Conservation (phyloP, 345 rosid species). For the Citrus trifoliata region DNA sequence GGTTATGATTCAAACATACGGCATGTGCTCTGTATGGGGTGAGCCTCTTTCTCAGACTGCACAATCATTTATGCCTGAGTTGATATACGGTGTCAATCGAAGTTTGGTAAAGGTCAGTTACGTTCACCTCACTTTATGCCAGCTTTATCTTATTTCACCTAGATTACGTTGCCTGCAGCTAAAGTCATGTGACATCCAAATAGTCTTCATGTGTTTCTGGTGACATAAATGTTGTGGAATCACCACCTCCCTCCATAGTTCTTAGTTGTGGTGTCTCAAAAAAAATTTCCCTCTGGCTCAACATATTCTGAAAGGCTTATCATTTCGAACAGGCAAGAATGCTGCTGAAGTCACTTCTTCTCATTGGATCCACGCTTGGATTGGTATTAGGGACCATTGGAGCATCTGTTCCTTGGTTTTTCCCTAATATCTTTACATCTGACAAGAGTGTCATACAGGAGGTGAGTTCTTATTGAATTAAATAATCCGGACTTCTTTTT, state of each 20-base stretch:
- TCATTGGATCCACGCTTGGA: slow-evolving; percentile 65
- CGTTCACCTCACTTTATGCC: neutral
- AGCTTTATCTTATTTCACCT: neutral
- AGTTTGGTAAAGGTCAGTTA: slow-evolving; percentile 57
- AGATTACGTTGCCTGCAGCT: neutral
- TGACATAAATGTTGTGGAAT: neutral
- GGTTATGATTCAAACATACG: slow-evolving; percentile 71
- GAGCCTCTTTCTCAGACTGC: slow-evolving; percentile 96
- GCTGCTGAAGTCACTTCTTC: slow-evolving; percentile 74
- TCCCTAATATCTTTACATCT: slow-evolving; percentile 68
- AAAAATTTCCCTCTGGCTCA: neutral
- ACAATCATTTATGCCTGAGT: slow-evolving; percentile 91
- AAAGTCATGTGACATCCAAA: neutral
- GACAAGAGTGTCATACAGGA: slow-evolving; percentile 54
- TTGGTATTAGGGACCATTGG: slow-evolving; percentile 53
- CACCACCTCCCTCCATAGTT: neutral
- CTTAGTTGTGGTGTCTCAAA: neutral
- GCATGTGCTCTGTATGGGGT: slow-evolving; percentile 72
- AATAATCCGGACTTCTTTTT: slow-evolving; percentile 8
- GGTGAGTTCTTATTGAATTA: slow-evolving; percentile 36
- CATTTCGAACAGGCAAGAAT: slow-evolving; percentile 59
- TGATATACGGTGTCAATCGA: slow-evolving; percentile 62
- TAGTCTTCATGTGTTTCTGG: neutral
- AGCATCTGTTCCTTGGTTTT: slow-evolving; percentile 62
- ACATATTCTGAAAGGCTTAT: slow-evolving; percentile 12